These are phyloP conservation scores for Oligophagozyma castellii DNA, from an alignment of 1,139 yeast genomes.

Conservation along the genomic window DNA sequence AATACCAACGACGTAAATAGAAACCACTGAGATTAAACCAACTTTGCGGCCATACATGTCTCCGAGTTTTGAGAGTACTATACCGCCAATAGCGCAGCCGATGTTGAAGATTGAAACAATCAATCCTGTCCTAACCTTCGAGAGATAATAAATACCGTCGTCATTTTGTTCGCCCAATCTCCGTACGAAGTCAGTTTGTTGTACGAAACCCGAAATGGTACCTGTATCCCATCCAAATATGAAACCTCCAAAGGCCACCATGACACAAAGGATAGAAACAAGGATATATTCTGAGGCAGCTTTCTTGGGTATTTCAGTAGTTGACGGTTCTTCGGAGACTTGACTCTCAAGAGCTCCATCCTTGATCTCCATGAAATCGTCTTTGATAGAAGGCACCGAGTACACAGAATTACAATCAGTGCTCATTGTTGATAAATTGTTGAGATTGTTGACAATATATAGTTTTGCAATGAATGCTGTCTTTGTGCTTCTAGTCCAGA, in stretches of 20 bases:
- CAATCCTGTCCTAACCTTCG: conserved; percentile 42
- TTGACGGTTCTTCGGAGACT: conserved; percentile 1
- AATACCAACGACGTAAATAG: conserved; percentile 45
- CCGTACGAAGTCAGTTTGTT: conserved; percentile 45
- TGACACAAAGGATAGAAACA: conserved; percentile 29
- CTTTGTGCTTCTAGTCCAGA: too few relatives aligned
- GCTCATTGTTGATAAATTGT: too few relatives aligned
- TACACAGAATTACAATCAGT: too few relatives aligned
- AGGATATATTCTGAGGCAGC: conserved; percentile 37
- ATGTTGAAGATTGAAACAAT: conserved; percentile 52
- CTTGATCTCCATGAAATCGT: too few relatives aligned
- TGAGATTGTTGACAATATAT: too few relatives aligned
- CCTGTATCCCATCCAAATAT: conserved; percentile 72
- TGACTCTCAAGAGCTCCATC: too few relatives aligned
- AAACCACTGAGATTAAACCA: conserved; percentile 39
- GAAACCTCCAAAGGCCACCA: conserved; percentile 54
- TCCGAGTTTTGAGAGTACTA: conserved; percentile 37
- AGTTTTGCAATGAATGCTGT: too few relatives aligned
- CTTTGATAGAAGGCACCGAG: too few relatives aligned
- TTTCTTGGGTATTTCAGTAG: conserved; percentile 26
- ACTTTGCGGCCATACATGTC: conserved; percentile 47
- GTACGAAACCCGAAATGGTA: conserved; percentile 65
- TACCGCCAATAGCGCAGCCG: conserved; percentile 54
- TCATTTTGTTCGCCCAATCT: conserved; percentile 39
- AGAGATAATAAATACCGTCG: conserved; percentile 27